phyloP scores from a whole-genome alignment of 2,329 filamentous ascomycete species.

The Talaromyces sp. region DNA sequence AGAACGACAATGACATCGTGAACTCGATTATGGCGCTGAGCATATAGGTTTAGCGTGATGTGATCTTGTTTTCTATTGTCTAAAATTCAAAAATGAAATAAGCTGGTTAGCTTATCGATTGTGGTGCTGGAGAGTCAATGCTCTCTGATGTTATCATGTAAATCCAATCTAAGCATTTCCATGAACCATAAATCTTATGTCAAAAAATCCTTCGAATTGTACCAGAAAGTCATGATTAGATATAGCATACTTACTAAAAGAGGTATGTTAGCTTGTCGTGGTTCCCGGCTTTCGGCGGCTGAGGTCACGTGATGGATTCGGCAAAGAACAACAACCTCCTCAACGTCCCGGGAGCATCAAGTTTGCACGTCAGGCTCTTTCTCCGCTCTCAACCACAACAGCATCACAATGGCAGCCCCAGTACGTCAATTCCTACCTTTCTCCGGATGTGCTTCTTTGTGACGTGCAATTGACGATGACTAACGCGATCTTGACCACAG shows the following conservation, averaged over 20 bases:
- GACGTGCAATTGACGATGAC: conserved; percentile 15
- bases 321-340: conserved; percentile 18
- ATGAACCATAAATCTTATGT: not conserved
- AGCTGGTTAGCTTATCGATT: not conserved
- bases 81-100: not conserved
- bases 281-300: conserved; percentile 15
- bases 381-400: conserved; percentile 19
- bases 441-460: not conserved
- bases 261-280: not conserved
- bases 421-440: conserved; percentile 28
- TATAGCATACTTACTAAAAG: too few relatives aligned
- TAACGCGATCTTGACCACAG: conserved; percentile 49
- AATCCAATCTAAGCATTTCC: not conserved
- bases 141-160: conserved; percentile 5
- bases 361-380: conserved; percentile 19
- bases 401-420: conserved; percentile 26
- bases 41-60: conserved; percentile 53
- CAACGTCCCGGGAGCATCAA: conserved; percentile 17
- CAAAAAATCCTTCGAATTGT: not conserved
- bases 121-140: conserved; percentile 4
- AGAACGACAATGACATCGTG: conserved; percentile 99
- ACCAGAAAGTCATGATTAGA: not conserved
- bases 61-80: conserved; percentile 13
- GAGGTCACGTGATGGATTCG: conserved; percentile 15
- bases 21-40: conserved; percentile 99